Base-by-base conservation (phyloP, 2,329 filamentous ascomycete species). In the Fusarium marasasianum region DNA sequence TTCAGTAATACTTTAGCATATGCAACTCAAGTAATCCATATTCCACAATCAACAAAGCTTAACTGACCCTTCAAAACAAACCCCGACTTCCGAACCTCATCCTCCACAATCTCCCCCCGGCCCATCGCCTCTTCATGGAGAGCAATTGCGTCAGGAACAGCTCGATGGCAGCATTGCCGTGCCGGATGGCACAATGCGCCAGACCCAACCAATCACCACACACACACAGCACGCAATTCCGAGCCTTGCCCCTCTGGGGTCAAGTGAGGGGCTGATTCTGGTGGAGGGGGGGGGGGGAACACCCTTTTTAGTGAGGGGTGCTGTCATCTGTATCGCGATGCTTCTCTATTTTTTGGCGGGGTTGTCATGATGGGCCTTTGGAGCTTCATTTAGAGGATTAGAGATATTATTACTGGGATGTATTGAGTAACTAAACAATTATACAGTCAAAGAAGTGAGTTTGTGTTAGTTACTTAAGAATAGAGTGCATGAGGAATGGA, bases 151-250 rank as follows among this genome's bases (percentile, higher is more conserved):
- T 78, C 76, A 78, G 75, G 75, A 65, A 69, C 73, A 45, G 31
- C 35, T 54, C 74, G 75, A 78, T 78, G 76, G 74, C 76, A 77
- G 74, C 68, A 78, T 78, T 72, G 73, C 50, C 68, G 68, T 51
- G 18, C 29, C 57, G 38, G 62, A 78, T 78, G 76, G 76, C 76
- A 78, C 59, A 78, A 78, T 78, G 66, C 26, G 35, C 38, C 5
- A 47, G 37, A 11, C 10, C 11, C 11, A 59, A 37, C 76, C 76
- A 78, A 78, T 78, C 37, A 56, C 26, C 43, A 29, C 29, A 10
- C 13, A 26, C 51, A 31, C 65, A 40, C 76, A 78, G 76, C 76
- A 78, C 76, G 76, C 76, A 78, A 78, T 78, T 69, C 24, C 54
- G 62, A 66, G 66, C 76, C 59, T 78, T 76, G 71, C 76, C 76